These are phyloP conservation scores for Entomortierella beljakovae DNA, from an alignment of 192 early-diverging fungal species.

Conservation along the genomic window DNA sequence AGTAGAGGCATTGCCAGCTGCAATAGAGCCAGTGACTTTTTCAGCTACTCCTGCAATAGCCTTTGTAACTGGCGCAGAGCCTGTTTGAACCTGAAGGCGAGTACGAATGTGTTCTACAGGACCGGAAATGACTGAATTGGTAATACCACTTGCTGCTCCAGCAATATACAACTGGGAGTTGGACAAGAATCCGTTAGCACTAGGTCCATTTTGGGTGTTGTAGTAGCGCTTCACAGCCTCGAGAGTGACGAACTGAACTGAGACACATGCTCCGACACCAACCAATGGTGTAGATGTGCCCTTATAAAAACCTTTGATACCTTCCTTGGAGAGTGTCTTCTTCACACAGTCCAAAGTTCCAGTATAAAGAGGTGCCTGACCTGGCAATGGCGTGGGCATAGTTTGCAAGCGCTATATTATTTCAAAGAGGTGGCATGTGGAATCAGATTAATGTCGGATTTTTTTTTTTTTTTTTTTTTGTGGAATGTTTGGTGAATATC, in stretches of 20 bases:
- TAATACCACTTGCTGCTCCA: slow-evolving; percentile 87
- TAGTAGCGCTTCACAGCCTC: slow-evolving; percentile 91
- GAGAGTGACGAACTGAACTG: slow-evolving; percentile 95
- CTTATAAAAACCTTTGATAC: slow-evolving; percentile 88
- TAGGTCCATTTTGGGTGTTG: slow-evolving; percentile 64
- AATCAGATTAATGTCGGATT: no score
- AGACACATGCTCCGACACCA: slow-evolving; percentile 95
- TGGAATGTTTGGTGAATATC: no score
- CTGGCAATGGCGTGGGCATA: slow-evolving; percentile 74
- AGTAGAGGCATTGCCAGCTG: slow-evolving; percentile 1
- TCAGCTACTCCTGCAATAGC: slow-evolving; percentile 34
- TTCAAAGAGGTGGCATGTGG: neutral
- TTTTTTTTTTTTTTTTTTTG: no score
- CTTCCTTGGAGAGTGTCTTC: slow-evolving; percentile 86
- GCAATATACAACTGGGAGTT: slow-evolving; percentile 86
- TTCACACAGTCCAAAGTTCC: slow-evolving; percentile 90
- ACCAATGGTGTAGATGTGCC: slow-evolving; percentile 95
- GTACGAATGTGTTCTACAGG: slow-evolving; percentile 98
- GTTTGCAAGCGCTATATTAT: slow-evolving; percentile 85
- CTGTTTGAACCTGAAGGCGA: slow-evolving; percentile 93
- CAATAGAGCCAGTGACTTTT: slow-evolving; percentile 15
- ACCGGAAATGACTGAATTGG: slow-evolving; percentile 90
- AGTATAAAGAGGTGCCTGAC: slow-evolving; percentile 74
- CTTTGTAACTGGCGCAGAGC: slow-evolving; percentile 49
- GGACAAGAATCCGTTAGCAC: slow-evolving; percentile 63